Evolutionary conservation across 345 rosid species (phyloP).

Genomic region (Excoecaria cochinchinensis): DNA sequence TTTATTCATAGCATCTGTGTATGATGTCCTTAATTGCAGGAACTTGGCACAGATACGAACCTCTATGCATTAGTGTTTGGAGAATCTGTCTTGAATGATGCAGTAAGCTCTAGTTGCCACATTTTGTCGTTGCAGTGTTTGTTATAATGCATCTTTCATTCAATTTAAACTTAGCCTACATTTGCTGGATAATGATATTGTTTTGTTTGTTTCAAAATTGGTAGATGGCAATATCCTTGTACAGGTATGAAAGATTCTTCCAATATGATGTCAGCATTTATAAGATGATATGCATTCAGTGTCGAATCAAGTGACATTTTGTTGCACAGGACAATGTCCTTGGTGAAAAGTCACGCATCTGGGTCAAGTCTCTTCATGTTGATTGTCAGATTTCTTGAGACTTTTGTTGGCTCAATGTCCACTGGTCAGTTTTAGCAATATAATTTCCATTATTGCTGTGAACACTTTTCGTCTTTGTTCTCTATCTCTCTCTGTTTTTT

Average conservation of each 20-base stretch:
- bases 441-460: slow-evolving; percentile 14
- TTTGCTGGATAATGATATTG: neutral
- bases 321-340: slow-evolving; percentile 86
- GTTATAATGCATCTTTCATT: slow-evolving; percentile 15
- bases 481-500: neutral
- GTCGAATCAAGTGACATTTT: slow-evolving; percentile 27
- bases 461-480: neutral
- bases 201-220: slow-evolving; percentile 6
- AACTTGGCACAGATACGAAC: slow-evolving; percentile 92
- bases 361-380: slow-evolving; percentile 81
- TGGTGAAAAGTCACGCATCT: slow-evolving; percentile 67
- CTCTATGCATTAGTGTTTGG: slow-evolving; percentile 97
- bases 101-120: slow-evolving; percentile 54
- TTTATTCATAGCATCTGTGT: neutral
- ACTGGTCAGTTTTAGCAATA: slow-evolving; percentile 56
- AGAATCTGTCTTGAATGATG: slow-evolving; percentile 97
- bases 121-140: slow-evolving; percentile 12
- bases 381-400: slow-evolving; percentile 89
- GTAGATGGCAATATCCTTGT: slow-evolving; percentile 96
- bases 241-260: slow-evolving; percentile 57
- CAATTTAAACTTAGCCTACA: neutral
- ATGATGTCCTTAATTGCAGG: slow-evolving; percentile 48
- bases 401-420: slow-evolving; percentile 96
- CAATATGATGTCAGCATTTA: slow-evolving; percentile 7
- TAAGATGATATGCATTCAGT: slow-evolving; percentile 10